Conservation (phyloP, 345 rosid genomes). For the Schrenkiella parvula region DNA sequence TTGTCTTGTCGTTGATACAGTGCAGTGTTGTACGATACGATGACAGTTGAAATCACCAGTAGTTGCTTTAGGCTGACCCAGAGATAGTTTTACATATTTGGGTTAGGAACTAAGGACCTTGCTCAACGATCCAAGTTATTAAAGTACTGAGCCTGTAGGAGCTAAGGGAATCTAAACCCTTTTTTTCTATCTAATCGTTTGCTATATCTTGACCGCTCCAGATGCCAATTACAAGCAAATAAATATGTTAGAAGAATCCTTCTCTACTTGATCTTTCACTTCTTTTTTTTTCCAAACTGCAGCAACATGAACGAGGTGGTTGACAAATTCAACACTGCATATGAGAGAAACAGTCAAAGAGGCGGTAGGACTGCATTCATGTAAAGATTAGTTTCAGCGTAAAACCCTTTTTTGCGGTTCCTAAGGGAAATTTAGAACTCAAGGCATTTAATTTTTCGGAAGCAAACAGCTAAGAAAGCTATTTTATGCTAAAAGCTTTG, state of each 20-base stretch:
- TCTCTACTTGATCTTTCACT: not conserved
- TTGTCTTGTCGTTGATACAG: not conserved
- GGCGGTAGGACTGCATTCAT: conserved; percentile 79
- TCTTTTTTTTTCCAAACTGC: conserved; percentile 20
- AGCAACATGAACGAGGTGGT: conserved; percentile 92
- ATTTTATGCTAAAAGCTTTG: not conserved
- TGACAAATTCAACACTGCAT: conserved; percentile 91
- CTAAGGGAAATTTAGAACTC: not conserved
- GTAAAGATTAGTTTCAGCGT: conserved; percentile 32
- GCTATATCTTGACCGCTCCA: not conserved
- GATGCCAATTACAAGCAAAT: not conserved
- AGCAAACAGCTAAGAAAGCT: conserved; percentile 10
- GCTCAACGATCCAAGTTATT: conserved; percentile 2
- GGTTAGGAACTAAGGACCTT: not conserved
- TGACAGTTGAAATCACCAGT: not conserved
- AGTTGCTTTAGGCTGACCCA: not conserved
- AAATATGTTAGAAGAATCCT: not conserved
- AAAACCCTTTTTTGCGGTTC: conserved; percentile 1
- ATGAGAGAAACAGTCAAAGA: conserved; percentile 74
- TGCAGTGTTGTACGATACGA: not conserved
- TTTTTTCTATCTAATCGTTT: not conserved
- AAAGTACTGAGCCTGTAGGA: not conserved
- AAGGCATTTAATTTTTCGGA: conserved; percentile 2
- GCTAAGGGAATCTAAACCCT: not conserved
- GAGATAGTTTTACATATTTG: not conserved